Percentiles rank a stretch among this genome's conserved stretches.
Conservation (phyloP, 2,329 filamentous ascomycete genomes). For the Madurella fahalii region DNA sequence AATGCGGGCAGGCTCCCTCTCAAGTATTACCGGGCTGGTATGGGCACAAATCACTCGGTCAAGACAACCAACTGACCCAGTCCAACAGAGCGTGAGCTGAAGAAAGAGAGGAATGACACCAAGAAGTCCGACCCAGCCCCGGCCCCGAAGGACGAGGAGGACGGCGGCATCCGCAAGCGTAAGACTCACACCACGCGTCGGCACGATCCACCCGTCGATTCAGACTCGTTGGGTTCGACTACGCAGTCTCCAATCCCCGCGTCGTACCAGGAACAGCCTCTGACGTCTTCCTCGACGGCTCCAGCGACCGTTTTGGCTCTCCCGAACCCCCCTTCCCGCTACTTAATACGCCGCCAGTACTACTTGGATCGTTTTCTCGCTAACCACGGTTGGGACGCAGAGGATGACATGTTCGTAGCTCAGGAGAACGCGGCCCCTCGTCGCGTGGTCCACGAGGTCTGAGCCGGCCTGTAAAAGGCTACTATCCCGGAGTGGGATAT, state of each 20-base stretch:
- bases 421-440: neutral
- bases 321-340: neutral
- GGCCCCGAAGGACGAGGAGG: neutral
- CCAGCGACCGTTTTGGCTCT: neutral
- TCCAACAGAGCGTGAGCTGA: neutral
- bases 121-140: neutral
- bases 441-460: neutral
- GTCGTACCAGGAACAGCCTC: neutral
- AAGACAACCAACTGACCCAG: neutral
- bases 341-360: neutral
- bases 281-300: neutral
- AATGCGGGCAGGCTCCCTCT: slow-evolving; percentile 3
- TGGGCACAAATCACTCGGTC: neutral
- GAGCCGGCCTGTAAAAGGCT: neutral
- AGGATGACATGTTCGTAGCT: slow-evolving; percentile 6
- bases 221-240: neutral
- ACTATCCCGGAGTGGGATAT: no score
- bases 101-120: neutral
- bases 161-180: neutral
- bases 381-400: slow-evolving; percentile 10
- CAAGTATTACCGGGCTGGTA: slow-evolving; percentile 11
- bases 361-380: slow-evolving; percentile 3
- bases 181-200: neutral
- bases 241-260: neutral
- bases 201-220: neutral